A percentile compares a stretch with the other conserved stretches of the same genome.
phyloP scores from a whole-genome alignment of 495 filamentous ascomycete species.

The Astrocystis sublimbata region DNA sequence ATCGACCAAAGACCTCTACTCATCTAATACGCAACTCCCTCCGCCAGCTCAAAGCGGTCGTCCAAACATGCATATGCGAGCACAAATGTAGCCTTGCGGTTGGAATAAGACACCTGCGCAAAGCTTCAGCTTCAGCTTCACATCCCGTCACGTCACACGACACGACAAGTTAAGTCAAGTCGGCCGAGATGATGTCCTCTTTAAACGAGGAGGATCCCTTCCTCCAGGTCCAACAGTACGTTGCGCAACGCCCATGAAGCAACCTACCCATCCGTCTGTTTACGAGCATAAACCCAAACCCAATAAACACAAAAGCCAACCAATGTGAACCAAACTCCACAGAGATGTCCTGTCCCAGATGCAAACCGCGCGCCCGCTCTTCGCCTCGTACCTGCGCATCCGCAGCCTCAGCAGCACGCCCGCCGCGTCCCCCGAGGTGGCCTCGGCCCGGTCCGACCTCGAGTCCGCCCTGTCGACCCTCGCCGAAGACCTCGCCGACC shows the following conservation, averaged over 20 bases:
- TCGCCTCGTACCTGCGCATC: slow-evolving; percentile 95
- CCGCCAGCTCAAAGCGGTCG: background rate
- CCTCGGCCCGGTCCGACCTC: slow-evolving; percentile 81
- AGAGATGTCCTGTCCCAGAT: slow-evolving; percentile 88
- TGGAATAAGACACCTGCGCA: slow-evolving; percentile 31
- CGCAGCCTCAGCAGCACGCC: slow-evolving; percentile 66
- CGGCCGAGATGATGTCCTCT: slow-evolving; percentile 67
- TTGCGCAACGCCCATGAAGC: slow-evolving; percentile 10
- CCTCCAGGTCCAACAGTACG: slow-evolving; percentile 88
- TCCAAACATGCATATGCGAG: slow-evolving; percentile 1
- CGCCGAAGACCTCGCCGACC: slow-evolving; percentile 82
- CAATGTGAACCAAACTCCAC: slow-evolving; percentile 9
- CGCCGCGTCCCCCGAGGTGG: slow-evolving; percentile 73
- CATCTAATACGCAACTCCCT: background rate
- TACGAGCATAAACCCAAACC: background rate
- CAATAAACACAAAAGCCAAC: no score
- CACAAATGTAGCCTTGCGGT: slow-evolving; percentile 33
- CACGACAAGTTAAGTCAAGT: no score
- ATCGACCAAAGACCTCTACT: background rate
- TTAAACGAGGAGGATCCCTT: slow-evolving; percentile 83
- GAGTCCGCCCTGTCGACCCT: slow-evolving; percentile 74
- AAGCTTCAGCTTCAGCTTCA: no score
- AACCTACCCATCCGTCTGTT: background rate
- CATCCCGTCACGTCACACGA: no score
- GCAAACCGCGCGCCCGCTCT: slow-evolving; percentile 75